Evolutionary conservation across 2,329 filamentous ascomycete species (phyloP), one percentile per base, ranked within the genome.

Genomic region (Talaromyces islandicus): DNA sequence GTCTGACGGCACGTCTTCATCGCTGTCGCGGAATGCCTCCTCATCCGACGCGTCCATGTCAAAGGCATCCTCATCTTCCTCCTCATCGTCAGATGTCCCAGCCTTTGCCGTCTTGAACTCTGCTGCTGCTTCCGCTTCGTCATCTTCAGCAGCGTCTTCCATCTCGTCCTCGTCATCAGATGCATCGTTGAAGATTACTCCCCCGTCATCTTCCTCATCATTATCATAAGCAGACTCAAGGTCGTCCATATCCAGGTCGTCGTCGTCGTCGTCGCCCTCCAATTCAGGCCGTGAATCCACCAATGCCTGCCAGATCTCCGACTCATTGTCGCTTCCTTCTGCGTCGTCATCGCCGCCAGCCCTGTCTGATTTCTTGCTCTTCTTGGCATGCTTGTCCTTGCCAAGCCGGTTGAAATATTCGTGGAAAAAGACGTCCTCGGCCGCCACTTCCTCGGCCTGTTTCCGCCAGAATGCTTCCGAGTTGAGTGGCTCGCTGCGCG

Each of bases 371-470:
- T 81, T 83, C 65, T 81, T 79, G 56, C 78, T 76, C 72, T 84
- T 82, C 76, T 83, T 84, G 67, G 81, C 68, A 80, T 82, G 63
- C 69, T 82, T 81, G 66, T 80, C 83, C 74, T 87, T 91, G 64
- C 86, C 86, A 59, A 90, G 77, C 63, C 88, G 85, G 62, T 85
- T 88, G 77, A 99, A 99, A 84, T 99, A 99, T 66, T 91, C 88
- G 75, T 99, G 94, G 85, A 99, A 99, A 85, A 99, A 99, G 43
- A 92, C 90, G 71, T 99, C 94, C 65, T 99, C 92, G 0, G 87
- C 91, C 3, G 89, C 87, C 51, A 99, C 88, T 58, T 97, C 88
- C 64, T 91, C 88, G n/a, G 84, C 82, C 78, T 91, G 92, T 84
- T 91, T 91, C 69, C 88, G 88, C 91, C 92, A 96, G 81, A 99